A percentile compares a stretch with the other conserved stretches of the same genome.
phyloP scores from a whole-genome alignment of 2,329 filamentous ascomycete genomes.

The Aureobasidium sp. region DNA sequence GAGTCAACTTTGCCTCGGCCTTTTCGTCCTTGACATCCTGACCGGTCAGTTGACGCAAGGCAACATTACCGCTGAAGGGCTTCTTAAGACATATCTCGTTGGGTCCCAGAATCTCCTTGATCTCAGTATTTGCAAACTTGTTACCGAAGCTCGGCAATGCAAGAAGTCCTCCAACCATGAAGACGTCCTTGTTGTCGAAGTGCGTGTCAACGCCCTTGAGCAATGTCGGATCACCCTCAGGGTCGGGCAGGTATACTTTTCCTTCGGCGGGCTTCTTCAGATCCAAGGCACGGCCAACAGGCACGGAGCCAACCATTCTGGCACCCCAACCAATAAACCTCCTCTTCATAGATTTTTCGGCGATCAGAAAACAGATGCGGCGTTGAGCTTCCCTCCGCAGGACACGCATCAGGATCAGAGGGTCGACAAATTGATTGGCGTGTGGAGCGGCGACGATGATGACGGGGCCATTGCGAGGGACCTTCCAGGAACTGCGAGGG shows the following conservation, averaged over 20 bases:
- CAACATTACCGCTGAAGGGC: slow-evolving; percentile 67
- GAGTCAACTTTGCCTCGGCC: slow-evolving; percentile 44
- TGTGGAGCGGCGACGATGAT: slow-evolving; percentile 96
- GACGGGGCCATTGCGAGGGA: slow-evolving; percentile 78
- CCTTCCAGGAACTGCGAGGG: slow-evolving; percentile 88
- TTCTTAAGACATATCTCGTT: slow-evolving; percentile 83
- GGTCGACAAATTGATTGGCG: slow-evolving; percentile 97
- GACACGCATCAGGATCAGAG: slow-evolving; percentile 84
- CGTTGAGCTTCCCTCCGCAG: slow-evolving; percentile 79
- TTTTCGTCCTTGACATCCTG: slow-evolving; percentile 58
- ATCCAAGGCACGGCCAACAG: slow-evolving; percentile 89
- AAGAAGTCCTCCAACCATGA: slow-evolving; percentile 71
- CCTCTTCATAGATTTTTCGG: slow-evolving; percentile 88
- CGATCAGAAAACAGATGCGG: slow-evolving; percentile 85
- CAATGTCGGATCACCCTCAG: slow-evolving; percentile 72
- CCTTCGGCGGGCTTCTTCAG: slow-evolving; percentile 71
- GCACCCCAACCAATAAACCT: slow-evolving; percentile 83
- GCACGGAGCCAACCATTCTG: slow-evolving; percentile 75
- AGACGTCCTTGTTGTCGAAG: slow-evolving; percentile 60
- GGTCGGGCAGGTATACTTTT: slow-evolving; percentile 81
- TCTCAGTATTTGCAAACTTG: slow-evolving; percentile 71
- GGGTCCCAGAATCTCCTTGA: slow-evolving; percentile 68
- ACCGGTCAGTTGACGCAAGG: slow-evolving; percentile 74
- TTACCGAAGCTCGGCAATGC: slow-evolving; percentile 81
- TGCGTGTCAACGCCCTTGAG: slow-evolving; percentile 73